Base-by-base conservation (phyloP, 2,329 filamentous ascomycete species). In the Beauveria bassiana region DNA sequence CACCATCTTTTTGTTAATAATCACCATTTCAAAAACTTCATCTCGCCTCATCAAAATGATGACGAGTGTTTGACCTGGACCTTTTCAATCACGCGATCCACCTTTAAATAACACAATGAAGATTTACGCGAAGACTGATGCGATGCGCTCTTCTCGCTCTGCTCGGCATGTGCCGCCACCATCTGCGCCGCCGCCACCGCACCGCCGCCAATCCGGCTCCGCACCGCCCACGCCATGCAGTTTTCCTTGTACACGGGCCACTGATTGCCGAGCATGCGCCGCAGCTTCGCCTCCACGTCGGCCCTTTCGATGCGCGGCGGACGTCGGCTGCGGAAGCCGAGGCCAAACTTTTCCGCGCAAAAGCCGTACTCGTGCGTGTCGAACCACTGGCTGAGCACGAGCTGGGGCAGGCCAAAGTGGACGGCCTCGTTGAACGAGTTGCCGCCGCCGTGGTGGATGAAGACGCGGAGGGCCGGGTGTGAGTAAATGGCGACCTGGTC, bases 381-480 rank as follows among this genome's bases (percentile, higher is more conserved):
- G 26, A 57, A 57, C 54, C 54, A 57, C 54, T 57, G 54, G 26
- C 42, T 46, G 18, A 57, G 54, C 18, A 57, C 54, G 18, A 57
- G 54, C 54, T 57, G 54, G 1, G 54, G 54, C 40, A 57, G 31
- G 42, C 40, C 54, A 34, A 31, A 46, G 54, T 57, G 54, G 5
- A 57, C 54, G 9, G 54, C 54, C 54, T 57, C 54, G 54, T 57
- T 57, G 54, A 57, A 57, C 16, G 54, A 57, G 54, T 57, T 57
- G 42, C 54, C 54, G 40, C 54, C 54, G 42, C 54, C 54, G 26
- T 57, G 54, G 42, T 57, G 54, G 54, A 57, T 47, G 43, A 57
- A 57, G 24, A 57, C 54, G 26, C 42, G 40, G 20, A 57, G 54
- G 6, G 42, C 40, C 10, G 40, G 24, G 42, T 57, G 54, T 26